These are phyloP conservation scores for Phytopythium ostracodes DNA, from an alignment of 352 stramenopile species.

Conservation along the genomic window DNA sequence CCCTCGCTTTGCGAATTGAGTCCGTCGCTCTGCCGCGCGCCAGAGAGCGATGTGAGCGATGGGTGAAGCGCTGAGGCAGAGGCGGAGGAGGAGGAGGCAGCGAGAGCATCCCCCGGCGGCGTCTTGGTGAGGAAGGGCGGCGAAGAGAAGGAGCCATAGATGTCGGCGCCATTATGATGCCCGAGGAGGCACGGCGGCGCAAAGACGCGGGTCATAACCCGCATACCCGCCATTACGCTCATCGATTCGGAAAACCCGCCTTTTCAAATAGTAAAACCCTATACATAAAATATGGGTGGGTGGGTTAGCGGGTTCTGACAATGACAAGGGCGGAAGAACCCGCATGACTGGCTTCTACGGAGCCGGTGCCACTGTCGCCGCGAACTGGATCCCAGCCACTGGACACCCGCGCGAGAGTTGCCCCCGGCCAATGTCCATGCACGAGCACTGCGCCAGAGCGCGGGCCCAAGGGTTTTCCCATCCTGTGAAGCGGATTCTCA, in stretches of 20 bases:
- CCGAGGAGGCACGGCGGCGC: background rate
- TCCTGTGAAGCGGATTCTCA: background rate
- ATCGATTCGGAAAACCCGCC: background rate
- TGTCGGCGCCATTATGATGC: background rate
- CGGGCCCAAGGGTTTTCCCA: background rate
- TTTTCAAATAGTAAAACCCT: background rate
- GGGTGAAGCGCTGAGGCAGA: background rate
- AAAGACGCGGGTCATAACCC: background rate
- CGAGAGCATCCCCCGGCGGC: background rate
- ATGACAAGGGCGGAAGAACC: background rate
- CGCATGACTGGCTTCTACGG: slow-evolving; percentile 1
- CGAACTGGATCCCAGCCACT: background rate
- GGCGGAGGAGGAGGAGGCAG: background rate
- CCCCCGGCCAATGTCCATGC: background rate
- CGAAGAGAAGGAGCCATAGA: background rate
- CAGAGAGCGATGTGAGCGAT: slow-evolving; percentile 2
- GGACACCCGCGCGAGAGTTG: background rate
- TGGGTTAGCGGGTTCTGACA: background rate
- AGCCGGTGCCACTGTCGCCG: background rate
- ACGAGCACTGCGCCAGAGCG: background rate
- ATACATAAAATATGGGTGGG: background rate
- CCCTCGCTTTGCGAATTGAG: background rate
- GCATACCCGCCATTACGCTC: background rate
- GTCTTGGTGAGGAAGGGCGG: slow-evolving; percentile 1
- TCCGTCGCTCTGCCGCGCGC: slow-evolving; percentile 5